phyloP scores from a whole-genome alignment of 2,329 filamentous ascomycete genomes.

The Colletotrichum abscissum region DNA sequence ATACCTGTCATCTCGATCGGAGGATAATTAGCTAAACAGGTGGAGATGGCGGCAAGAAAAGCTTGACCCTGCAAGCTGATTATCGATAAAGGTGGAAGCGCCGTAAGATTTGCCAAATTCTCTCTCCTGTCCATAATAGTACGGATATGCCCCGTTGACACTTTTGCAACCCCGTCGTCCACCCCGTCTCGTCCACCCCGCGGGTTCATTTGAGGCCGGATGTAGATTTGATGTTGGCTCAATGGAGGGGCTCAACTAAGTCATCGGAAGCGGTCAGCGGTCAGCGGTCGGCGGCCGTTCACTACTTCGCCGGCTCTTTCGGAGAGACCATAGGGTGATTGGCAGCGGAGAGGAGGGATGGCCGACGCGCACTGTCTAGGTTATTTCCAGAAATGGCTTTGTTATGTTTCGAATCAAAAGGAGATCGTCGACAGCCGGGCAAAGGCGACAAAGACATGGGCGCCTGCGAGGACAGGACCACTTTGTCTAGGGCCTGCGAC shows the following conservation, averaged over 20 bases:
- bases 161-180: background rate
- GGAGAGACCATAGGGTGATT: constrained; percentile 1
- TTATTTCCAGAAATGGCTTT: constrained; percentile 18
- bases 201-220: background rate
- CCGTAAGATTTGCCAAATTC: background rate
- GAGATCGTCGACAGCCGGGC: constrained; percentile 7
- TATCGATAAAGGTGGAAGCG: background rate
- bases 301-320: constrained; percentile 21
- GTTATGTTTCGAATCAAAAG: constrained; percentile 32
- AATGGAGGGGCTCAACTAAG: constrained; percentile 6
- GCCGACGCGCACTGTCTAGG: constrained; percentile 16
- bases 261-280: constrained; percentile 12
- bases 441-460: constrained; percentile 12
- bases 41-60: constrained; percentile 32
- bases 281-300: constrained; percentile 19
- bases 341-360: background rate
- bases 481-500: constrained; percentile 21
- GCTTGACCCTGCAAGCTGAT: constrained; percentile 28
- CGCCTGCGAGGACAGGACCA: background rate
- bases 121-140: background rate
- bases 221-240: background rate
- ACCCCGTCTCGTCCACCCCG: background rate
- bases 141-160: too few relatives aligned
- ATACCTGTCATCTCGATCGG: constrained; percentile 23
- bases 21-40: constrained; percentile 32